Conservation (phyloP, 2,329 filamentous ascomycete genomes). For the Monosporascus sp. region DNA sequence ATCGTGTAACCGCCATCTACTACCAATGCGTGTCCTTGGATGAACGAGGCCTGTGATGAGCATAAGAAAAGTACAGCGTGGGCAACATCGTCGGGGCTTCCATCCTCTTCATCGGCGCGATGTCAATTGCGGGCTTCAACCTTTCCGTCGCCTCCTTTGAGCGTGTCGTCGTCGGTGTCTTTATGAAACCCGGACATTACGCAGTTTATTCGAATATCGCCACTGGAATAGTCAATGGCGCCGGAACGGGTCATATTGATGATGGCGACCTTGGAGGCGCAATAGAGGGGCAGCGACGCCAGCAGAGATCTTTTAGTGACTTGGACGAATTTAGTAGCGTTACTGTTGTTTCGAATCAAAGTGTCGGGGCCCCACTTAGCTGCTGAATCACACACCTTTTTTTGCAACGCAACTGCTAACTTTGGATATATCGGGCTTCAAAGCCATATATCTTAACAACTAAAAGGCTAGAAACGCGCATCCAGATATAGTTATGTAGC, state of each 20-base stretch:
- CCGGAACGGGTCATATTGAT: slow-evolving; percentile 53
- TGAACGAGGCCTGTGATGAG: slow-evolving; percentile 42
- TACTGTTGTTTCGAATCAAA: too few species aligned
- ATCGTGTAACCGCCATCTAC: slow-evolving; percentile 50
- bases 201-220: slow-evolving; percentile 33
- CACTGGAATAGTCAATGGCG: slow-evolving; percentile 50
- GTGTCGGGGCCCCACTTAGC: too few species aligned
- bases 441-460: too few species aligned
- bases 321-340: too few species aligned
- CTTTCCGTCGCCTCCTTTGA: slow-evolving; percentile 32
- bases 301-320: too few species aligned
- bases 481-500: too few species aligned
- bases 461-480: too few species aligned
- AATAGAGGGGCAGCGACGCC: slow-evolving; percentile 43
- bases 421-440: too few species aligned
- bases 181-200: slow-evolving; percentile 38
- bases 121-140: slow-evolving; percentile 37
- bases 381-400: too few species aligned
- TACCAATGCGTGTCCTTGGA: slow-evolving; percentile 46
- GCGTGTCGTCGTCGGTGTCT: slow-evolving; percentile 40
- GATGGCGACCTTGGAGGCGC: slow-evolving; percentile 52
- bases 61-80: slow-evolving; percentile 45
- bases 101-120: slow-evolving; percentile 47
- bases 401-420: too few species aligned
- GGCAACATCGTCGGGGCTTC: slow-evolving; percentile 45